Percentiles rank a stretch among this genome's conserved stretches.
Evolutionary conservation across 2,329 filamentous ascomycete genomes (phyloP).

Genomic region (Aspergillus uvarum): DNA sequence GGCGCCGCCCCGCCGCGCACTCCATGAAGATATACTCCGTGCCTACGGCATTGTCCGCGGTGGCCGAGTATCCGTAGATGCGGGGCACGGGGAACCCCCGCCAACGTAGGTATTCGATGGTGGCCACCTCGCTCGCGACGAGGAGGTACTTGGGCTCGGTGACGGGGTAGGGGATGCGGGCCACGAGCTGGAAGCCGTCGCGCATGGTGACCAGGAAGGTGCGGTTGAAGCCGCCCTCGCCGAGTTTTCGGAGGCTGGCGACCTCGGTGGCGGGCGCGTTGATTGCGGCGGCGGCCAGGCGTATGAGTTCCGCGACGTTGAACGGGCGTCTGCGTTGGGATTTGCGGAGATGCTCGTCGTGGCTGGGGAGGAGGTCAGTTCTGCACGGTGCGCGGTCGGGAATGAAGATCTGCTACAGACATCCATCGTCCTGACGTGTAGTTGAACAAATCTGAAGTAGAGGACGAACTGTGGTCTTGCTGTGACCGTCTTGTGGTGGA

Average conservation of each 20-base stretch:
- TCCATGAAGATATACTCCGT: conserved; percentile 45
- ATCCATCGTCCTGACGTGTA: neutral
- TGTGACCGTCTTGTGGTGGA: neutral
- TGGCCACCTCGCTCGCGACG: conserved; percentile 42
- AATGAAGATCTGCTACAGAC: neutral
- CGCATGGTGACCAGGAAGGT: conserved; percentile 24
- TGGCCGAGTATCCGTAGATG: conserved; percentile 36
- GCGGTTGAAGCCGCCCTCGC: conserved; percentile 32
- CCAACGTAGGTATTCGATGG: conserved; percentile 34
- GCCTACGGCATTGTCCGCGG: conserved; percentile 36
- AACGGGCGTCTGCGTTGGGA: neutral
- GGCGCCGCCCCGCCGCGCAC: conserved; percentile 27
- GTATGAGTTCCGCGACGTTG: neutral
- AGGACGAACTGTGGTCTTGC: neutral
- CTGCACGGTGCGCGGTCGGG: neutral
- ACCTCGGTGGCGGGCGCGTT: conserved; percentile 7
- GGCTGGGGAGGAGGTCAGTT: neutral
- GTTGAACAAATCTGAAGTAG: neutral
- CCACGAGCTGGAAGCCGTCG: conserved; percentile 24
- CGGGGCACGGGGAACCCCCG: conserved; percentile 35
- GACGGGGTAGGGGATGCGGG: conserved; percentile 25
- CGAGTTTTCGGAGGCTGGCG: conserved; percentile 26
- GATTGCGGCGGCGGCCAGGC: neutral
- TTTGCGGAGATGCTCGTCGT: neutral
- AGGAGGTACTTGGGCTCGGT: conserved; percentile 29